Conservation (phyloP, 1,284 basidiomycete species). For the Cryptococcus sp. region DNA sequence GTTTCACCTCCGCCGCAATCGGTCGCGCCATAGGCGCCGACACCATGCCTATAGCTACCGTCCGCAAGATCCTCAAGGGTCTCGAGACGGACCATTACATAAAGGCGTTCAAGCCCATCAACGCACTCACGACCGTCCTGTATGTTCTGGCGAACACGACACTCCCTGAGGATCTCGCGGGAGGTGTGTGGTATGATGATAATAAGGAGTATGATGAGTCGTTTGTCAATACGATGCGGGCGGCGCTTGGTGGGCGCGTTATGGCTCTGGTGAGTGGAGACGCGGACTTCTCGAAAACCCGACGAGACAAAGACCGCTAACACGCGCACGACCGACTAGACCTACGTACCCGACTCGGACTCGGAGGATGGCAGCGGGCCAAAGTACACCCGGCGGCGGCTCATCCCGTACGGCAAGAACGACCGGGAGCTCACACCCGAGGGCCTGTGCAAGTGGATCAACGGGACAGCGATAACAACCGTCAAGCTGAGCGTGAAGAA, state of each 20-base stretch:
- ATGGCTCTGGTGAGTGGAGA: constrained; percentile 28
- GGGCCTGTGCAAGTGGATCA: constrained; percentile 33
- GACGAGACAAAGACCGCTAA: too few relatives aligned
- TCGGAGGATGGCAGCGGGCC: too few relatives aligned
- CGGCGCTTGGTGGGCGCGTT: constrained; percentile 32
- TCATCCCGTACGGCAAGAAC: constrained; percentile 36
- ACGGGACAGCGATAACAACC: constrained; percentile 27
- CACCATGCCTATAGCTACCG: constrained; percentile 27
- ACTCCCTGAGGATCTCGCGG: constrained; percentile 46
- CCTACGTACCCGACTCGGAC: too few relatives aligned
- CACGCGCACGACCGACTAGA: too few relatives aligned
- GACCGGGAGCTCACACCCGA: constrained; percentile 33
- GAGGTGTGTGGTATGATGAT: constrained; percentile 49
- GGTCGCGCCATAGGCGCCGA: constrained; percentile 32
- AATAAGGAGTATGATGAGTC: constrained; percentile 46
- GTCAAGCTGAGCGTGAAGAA: constrained; percentile 42
- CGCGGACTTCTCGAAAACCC: too few relatives aligned
- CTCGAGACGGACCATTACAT: constrained; percentile 42
- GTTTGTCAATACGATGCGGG: constrained; percentile 39
- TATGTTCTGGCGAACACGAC: constrained; percentile 40
- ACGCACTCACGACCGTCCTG: constrained; percentile 42
- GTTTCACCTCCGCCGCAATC: constrained; percentile 17
- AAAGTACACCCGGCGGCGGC: not conserved
- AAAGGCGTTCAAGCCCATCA: constrained; percentile 46
- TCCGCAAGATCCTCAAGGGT: constrained; percentile 38